phyloP scores from a whole-genome alignment of 495 filamentous ascomycete genomes.

The Oleoguttula mirabilis region DNA sequence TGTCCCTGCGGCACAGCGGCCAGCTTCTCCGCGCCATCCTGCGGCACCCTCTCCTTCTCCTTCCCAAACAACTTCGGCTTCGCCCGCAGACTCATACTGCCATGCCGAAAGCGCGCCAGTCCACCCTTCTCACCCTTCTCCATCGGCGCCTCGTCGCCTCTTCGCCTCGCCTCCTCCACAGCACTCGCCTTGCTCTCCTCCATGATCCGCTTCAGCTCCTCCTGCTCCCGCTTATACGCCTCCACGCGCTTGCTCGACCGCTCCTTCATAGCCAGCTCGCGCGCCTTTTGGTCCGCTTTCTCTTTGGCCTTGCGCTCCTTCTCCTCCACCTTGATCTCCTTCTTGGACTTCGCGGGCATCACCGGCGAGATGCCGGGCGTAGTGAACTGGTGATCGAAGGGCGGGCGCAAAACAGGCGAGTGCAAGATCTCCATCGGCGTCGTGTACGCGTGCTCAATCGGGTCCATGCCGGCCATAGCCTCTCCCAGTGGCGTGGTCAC shows the following conservation, averaged over 20 bases:
- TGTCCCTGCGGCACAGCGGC: conserved; percentile 3
- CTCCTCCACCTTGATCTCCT: conserved; percentile 45
- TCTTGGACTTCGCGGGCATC: conserved; percentile 30
- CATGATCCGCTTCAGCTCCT: conserved; percentile 46
- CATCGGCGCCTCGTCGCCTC: conserved; percentile 18
- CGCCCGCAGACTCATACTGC: conserved; percentile 51
- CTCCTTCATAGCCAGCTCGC: conserved; percentile 54
- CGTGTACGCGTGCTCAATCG: conserved; percentile 48
- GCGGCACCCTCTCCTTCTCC: conserved; percentile 24
- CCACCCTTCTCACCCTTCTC: conserved; percentile 25
- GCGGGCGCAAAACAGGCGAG: conserved; percentile 20
- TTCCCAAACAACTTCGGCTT: conserved; percentile 35
- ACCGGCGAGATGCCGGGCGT: conserved; percentile 17
- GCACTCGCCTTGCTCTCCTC: conserved; percentile 43
- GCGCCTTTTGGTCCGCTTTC: conserved; percentile 48
- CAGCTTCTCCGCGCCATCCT: conserved; percentile 18
- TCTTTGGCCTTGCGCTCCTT: conserved; percentile 26
- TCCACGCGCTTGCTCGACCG: conserved; percentile 41
- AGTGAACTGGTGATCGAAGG: not conserved
- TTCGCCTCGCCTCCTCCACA: conserved; percentile 37
- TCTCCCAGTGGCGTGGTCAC: conserved; percentile 35
- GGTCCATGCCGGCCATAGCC: conserved; percentile 40
- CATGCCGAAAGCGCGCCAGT: conserved; percentile 41
- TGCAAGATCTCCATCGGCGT: conserved; percentile 39
- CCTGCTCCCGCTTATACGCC: conserved; percentile 42